Evolutionary conservation across 495 filamentous ascomycete genomes (phyloP), one percentile per base, ranked within the genome.

Genomic region (Penicillium turbatum): DNA sequence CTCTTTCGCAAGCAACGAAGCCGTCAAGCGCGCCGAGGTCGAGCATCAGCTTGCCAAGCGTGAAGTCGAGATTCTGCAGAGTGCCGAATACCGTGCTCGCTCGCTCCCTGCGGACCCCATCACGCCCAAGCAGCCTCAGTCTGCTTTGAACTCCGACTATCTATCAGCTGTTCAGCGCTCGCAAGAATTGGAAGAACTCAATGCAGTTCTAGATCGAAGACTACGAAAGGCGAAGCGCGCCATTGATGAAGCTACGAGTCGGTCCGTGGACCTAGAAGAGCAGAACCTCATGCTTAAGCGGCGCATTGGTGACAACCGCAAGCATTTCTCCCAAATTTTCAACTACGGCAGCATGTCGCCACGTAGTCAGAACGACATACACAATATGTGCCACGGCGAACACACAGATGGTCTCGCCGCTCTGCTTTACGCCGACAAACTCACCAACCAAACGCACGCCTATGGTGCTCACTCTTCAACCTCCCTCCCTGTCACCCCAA

Each of bases 41-140:
- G 93, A 98, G 70, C 89, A 95, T 52, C 88, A 95, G 43, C 90
- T 97, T 74, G 87, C 86, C n/a, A 84, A 87, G 51, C 81, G 88
- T 30, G 95, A 98, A 68, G 87, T 96, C 6, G 86, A 96, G 54
- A 89, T 92, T 9, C 72, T 98, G 17, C 88, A 90, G 56, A 80
- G 81, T 51, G 69, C 69, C 52, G 68, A 74, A 43, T 75, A 73
- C 56, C 69, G 68, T 57, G 70, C 62, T 63, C 71, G 71, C 38
- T 64, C 72, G 43, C 60, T 65, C 53, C 68, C 70, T 52, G 61
- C 69, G 3, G 71, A 76, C 13, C 56, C 55, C 24, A 24, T 44
- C 21, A 62, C 62, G 41, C 56, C 66, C 34, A 72, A 70, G 19
- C 64, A 69, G 6, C 41, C 57, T 24, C 57, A 66, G 38, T 61